Conservation (phyloP, 2,329 filamentous ascomycete species). For the Botrytis cinerea region DNA sequence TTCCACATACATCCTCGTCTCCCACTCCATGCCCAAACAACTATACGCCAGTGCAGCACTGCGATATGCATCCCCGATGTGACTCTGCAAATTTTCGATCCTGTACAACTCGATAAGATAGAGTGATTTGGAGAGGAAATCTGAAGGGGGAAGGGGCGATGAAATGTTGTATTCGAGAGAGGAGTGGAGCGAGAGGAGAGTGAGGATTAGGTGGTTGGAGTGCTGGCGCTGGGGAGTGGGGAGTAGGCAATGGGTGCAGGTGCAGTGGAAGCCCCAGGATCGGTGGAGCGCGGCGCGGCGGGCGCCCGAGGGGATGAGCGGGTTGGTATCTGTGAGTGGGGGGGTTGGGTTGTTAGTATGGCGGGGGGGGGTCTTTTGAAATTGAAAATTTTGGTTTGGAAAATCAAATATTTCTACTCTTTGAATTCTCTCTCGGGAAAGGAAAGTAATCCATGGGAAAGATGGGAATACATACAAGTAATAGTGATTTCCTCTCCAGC, state of each 20-base stretch:
- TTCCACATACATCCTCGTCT: neutral
- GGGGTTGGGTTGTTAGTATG: conserved; percentile 36
- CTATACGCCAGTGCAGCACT: neutral
- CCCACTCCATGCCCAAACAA: neutral
- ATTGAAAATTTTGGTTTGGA: too few species aligned
- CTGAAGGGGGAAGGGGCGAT: neutral
- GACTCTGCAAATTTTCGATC: neutral
- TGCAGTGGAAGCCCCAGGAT: conserved; percentile 46
- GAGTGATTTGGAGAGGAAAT: neutral
- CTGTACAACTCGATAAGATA: neutral
- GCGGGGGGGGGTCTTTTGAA: too few species aligned
- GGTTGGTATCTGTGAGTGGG: conserved; percentile 33
- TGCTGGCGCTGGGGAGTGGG: neutral
- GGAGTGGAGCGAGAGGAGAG: neutral
- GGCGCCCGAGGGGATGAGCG: conserved; percentile 38
- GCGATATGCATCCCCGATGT: neutral
- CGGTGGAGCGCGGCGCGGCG: conserved; percentile 39
- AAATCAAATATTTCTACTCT: too few species aligned
- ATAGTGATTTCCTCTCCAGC: neutral
- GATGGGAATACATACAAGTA: neutral
- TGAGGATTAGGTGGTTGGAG: neutral
- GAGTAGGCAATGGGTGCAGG: conserved; percentile 41
- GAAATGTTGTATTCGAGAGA: neutral
- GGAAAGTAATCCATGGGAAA: conserved; percentile 40
- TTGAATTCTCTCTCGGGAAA: conserved; percentile 29